These are phyloP conservation scores for Alnus glutinosa DNA, from an alignment of 306 rosid genomes.

Conservation along the genomic window DNA sequence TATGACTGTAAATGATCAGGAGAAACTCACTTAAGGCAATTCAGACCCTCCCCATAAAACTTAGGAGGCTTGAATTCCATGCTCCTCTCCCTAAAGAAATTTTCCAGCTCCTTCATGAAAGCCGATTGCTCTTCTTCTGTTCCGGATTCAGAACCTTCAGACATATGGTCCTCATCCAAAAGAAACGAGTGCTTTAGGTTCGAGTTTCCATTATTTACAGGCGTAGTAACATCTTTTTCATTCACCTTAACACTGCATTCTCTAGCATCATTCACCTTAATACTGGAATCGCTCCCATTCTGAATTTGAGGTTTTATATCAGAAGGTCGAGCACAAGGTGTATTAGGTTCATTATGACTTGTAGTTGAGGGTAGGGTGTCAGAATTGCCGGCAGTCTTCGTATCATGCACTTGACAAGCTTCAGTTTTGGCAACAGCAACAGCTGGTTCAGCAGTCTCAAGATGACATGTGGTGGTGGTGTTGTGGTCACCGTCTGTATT, in stretches of 20 bases:
- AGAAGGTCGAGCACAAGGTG: conserved; percentile 38
- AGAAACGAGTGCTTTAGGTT: conserved; percentile 45
- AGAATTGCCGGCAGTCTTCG: conserved; percentile 29
- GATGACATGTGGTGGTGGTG: conserved; percentile 29
- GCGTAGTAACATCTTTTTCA: conserved; percentile 48
- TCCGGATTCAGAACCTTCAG: conserved; percentile 87
- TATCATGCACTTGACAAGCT: conserved; percentile 39
- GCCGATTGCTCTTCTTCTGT: conserved; percentile 86
- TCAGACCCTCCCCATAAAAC: conserved; percentile 93
- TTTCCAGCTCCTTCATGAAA: conserved; percentile 87
- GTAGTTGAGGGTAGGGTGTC: conserved; percentile 26
- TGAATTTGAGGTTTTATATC: conserved; percentile 37
- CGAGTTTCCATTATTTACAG: conserved; percentile 54
- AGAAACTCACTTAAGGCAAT: conserved; percentile 88
- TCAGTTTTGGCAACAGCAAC: conserved; percentile 46
- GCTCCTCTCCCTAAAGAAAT: conserved; percentile 82
- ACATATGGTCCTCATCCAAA: conserved; percentile 55
- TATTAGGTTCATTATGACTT: conserved; percentile 35
- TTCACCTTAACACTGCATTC: conserved; percentile 36
- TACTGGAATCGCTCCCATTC: conserved; percentile 38
- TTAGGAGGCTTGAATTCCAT: conserved; percentile 96
- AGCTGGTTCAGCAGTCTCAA: conserved; percentile 28
- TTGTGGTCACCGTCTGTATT: conserved; percentile 24
- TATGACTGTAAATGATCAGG: conserved; percentile 12
- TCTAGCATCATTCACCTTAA: conserved; percentile 39